Evolutionary conservation across 2,329 filamentous ascomycete species (phyloP), one percentile per base, ranked within the genome.

Genomic region (Aspergillus pseudotamarii): DNA sequence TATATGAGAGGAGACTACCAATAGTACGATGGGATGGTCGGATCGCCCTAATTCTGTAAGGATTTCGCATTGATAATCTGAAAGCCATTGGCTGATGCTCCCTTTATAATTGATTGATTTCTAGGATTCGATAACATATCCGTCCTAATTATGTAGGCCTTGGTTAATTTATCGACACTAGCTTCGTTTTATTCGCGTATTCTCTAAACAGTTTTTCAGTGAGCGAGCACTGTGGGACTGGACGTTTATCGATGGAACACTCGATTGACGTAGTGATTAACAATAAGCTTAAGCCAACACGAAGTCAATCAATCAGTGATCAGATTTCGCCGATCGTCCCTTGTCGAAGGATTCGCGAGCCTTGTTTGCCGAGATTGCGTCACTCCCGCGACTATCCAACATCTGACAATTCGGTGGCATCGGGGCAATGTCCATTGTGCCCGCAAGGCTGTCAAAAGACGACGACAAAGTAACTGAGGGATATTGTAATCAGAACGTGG

Each of bases 301-400:
- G 3, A 34, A 28, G 21, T 14, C 10, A 28, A n/a, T 38, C n/a
- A 16, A n/a, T 38, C 21, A 55, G 32, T 54, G 51, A 21, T 26
- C n/a, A 38, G 21, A 38, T 19, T 32, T 32, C 9, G 48, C 9
- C 19, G 48, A 34, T 32, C 48, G 19, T 11, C 9, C 26, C 6
- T 50, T 54, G 51, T 55, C 51, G 21, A 38, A 36, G n/a, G 51
- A 38, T 55, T 38, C 21, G 45, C 21, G 6, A 41, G 51, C 28
- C 19, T 38, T 38, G 51, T 38, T 34, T 55, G 51, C 51, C 51
- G 51, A 38, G 30, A 55, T 38, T 55, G 51, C 51, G 51, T 55
- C 51, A 55, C 32, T 26, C 11, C 51, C 51, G 51, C 51, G n/a
- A 34, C 30, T 19, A 32, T 36, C 16, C 21, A 36, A 26, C 10